Evolutionary conservation across 2,329 filamentous ascomycete genomes (phyloP), one percentile per base, ranked within the genome.

Genomic region (Aspergillus fructus): DNA sequence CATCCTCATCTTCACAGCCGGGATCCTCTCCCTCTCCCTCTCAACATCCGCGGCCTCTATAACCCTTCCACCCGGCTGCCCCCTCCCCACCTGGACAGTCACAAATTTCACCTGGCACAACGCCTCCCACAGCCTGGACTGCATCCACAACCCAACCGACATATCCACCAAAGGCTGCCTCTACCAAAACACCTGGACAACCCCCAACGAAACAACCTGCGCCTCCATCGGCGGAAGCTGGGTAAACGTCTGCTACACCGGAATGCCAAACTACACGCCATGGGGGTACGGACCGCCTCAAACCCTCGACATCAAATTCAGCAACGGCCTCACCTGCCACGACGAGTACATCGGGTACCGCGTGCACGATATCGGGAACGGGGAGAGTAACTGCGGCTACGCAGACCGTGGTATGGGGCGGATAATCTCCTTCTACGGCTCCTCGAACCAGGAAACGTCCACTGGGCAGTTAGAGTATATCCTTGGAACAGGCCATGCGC

Each of bases 341-440:
- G 68, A 70, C 30, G 17, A 68, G 48, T 70, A 70, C 47, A 68
- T 68, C 48, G 68, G 67, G 1, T 70, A 68, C 46, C 67, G 68
- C 11, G 52, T 70, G 8, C 67, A 70, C 17, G 68, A 70, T 43
- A 70, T 69, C 33, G 68, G 47, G 2, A 48, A 69, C 30, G 67
- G 68, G 1, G 64, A 40, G 40, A 65, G 59, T 24, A 70, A 70
- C 53, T 70, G 68, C 33, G 67, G 68, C 0, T 70, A 70, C 49
- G 63, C 61, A 8, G 67, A 70, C 49, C 64, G 67, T 1, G 59
- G 63, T 1, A 13, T 27, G 12, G 68, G 68, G 0, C 55, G 68
- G 0, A 69, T 68, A 33, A 65, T 70, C 21, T 56, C 66, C 4
- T 70, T 70, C 49, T 70, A 69, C 37, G 67, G 68, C 2, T 59